These are phyloP conservation scores for Straminergon stramineum DNA, from an alignment of 225 moss, liverwort and hornwort genomes.

Conservation along the genomic window DNA sequence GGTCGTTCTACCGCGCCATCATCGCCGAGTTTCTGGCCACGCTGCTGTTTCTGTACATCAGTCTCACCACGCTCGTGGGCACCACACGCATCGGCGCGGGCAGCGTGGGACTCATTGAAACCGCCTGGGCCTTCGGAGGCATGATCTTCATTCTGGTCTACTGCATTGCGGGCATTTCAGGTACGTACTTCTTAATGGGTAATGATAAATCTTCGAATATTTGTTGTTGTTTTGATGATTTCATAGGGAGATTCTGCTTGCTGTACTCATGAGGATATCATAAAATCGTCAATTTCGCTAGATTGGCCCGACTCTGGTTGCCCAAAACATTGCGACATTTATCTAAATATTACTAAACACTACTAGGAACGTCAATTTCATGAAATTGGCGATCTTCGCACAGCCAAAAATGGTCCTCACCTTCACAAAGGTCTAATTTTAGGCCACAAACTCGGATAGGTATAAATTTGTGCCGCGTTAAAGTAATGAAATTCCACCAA, in stretches of 20 bases:
- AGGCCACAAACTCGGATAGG: neutral
- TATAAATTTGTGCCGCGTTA: no score
- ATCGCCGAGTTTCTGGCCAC: conserved; percentile 32
- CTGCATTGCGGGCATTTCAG: conserved; percentile 34
- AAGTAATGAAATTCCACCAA: no score
- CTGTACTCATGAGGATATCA: neutral
- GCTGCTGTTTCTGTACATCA: conserved; percentile 25
- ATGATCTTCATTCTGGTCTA: conserved; percentile 39
- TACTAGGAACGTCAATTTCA: no score
- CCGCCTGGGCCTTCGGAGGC: conserved; percentile 29
- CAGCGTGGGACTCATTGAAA: neutral
- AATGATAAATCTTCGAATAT: neutral
- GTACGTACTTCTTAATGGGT: neutral
- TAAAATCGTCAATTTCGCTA: neutral
- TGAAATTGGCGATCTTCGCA: no score
- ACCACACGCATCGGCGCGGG: neutral
- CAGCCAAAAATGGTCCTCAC: neutral
- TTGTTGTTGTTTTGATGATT: neutral
- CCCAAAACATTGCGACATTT: neutral
- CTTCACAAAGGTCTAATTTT: neutral
- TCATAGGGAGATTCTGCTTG: neutral
- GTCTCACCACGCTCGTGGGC: conserved; percentile 21
- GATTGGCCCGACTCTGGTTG: neutral
- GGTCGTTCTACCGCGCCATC: conserved; percentile 25
- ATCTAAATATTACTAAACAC: neutral